Conservation (phyloP, 2,329 filamentous ascomycete species). For the Ceratocystis diversiconidia region DNA sequence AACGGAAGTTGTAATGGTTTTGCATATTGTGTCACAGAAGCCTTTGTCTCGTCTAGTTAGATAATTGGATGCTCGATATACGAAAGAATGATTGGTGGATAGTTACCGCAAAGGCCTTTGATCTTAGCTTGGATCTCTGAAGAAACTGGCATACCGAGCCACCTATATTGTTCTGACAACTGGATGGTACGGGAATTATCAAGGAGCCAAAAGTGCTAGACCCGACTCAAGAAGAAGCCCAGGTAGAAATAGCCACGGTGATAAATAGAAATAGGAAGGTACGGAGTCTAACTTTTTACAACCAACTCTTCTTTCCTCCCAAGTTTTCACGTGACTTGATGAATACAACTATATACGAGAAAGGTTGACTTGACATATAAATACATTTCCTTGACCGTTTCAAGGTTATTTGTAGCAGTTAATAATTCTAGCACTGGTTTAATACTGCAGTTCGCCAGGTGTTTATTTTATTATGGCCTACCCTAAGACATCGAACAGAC, state of each 20-base stretch:
- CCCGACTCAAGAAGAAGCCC: neutral
- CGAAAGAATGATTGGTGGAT: neutral
- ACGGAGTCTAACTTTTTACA: neutral
- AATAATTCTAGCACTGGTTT: neutral
- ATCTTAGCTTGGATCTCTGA: conserved; percentile 3
- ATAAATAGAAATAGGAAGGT: neutral
- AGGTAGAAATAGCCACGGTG: neutral
- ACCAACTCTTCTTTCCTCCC: neutral
- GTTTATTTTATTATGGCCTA: neutral
- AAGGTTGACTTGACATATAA: neutral
- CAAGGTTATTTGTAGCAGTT: neutral
- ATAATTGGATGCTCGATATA: neutral
- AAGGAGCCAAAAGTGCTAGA: neutral
- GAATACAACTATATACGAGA: neutral
- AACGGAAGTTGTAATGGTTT: conserved; percentile 17
- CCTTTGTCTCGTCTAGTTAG: conserved; percentile 5
- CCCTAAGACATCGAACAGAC: neutral
- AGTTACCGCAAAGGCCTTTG: conserved; percentile 4
- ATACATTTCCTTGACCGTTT: neutral
- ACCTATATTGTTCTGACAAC: neutral
- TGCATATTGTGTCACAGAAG: conserved; percentile 15
- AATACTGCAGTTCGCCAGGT: neutral
- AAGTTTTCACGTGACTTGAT: neutral
- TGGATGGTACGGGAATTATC: neutral
- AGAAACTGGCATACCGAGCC: neutral